phyloP scores from a whole-genome alignment of 1,139 yeast species.

The Debaryomyces singareniensis region DNA sequence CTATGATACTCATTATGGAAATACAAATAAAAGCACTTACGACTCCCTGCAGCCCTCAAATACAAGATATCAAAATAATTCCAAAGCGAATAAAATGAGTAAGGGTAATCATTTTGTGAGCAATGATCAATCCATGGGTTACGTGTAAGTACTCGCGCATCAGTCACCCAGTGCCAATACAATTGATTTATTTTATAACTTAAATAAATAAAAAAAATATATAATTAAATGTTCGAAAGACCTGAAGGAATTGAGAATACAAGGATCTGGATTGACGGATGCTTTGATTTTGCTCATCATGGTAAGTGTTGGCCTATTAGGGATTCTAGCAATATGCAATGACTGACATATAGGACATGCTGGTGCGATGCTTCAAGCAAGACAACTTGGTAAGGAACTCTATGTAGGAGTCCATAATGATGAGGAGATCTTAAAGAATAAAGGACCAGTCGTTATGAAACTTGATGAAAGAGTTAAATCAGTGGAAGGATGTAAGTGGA shows the following conservation, averaged over 20 bases:
- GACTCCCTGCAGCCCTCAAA: not conserved
- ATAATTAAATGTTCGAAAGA: conserved; percentile 27
- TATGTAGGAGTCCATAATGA: conserved; percentile 91
- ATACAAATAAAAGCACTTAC: not conserved
- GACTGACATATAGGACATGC: conserved; percentile 58
- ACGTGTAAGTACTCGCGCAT: too few species aligned
- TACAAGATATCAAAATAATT: not conserved
- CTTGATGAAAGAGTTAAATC: conserved; percentile 74
- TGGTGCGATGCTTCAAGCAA: conserved; percentile 92
- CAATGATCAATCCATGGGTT: not conserved
- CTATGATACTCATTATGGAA: not conserved
- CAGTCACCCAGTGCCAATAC: too few species aligned
- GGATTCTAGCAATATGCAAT: not conserved
- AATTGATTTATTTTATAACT: conserved; percentile 1
- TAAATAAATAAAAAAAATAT: conserved; percentile 1
- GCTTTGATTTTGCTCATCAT: conserved; percentile 96
- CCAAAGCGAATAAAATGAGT: too few species aligned
- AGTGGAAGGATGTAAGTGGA: conserved; percentile 89
- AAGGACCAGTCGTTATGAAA: conserved; percentile 93
- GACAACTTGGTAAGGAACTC: conserved; percentile 67
- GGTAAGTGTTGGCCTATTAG: conserved; percentile 40
- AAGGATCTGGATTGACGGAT: conserved; percentile 90
- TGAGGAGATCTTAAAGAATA: conserved; percentile 72
- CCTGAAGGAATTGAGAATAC: conserved; percentile 41
- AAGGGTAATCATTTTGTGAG: too few species aligned